Evolutionary conservation across 2,329 filamentous ascomycete genomes (phyloP).

Genomic region (Fusarium chlamydosporum): DNA sequence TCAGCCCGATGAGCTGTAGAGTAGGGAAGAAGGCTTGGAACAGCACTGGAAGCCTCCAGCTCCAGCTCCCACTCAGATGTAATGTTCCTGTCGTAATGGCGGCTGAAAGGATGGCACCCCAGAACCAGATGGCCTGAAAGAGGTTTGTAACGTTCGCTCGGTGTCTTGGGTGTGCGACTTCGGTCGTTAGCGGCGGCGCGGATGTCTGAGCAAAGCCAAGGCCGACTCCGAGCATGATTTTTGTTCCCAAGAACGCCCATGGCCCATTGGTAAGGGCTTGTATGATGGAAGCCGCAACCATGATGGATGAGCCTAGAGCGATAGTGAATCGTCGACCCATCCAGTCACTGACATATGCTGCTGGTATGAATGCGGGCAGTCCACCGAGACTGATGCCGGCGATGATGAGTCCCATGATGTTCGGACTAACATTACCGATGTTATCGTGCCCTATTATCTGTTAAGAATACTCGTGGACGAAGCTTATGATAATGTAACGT

Average conservation of each 20-base stretch:
- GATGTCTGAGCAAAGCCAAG: slow-evolving; percentile 36
- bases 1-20: slow-evolving; percentile 21
- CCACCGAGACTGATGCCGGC: slow-evolving; percentile 41
- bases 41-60: slow-evolving; percentile 34
- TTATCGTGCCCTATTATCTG: slow-evolving; percentile 17
- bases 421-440: slow-evolving; percentile 32
- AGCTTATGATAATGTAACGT: neutral
- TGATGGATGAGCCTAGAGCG: slow-evolving; percentile 27
- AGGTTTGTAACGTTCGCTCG: slow-evolving; percentile 38
- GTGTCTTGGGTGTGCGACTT: slow-evolving; percentile 38
- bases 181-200: slow-evolving; percentile 30
- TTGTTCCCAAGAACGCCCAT: slow-evolving; percentile 27
- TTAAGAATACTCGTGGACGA: neutral
- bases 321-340: slow-evolving; percentile 37
- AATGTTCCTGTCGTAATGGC: slow-evolving; percentile 34
- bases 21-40: slow-evolving; percentile 28
- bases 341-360: slow-evolving; percentile 35
- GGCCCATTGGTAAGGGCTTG: slow-evolving; percentile 18
- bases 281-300: slow-evolving; percentile 26
- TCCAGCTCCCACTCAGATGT: slow-evolving; percentile 31
- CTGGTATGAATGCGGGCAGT: slow-evolving; percentile 35
- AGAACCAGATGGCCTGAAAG: slow-evolving; percentile 41
- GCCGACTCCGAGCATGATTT: slow-evolving; percentile 37
- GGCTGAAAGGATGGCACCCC: slow-evolving; percentile 33
- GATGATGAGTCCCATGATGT: slow-evolving; percentile 37